phyloP scores from a whole-genome alignment of 208 protist species.

The Leishmania arabica region DNA sequence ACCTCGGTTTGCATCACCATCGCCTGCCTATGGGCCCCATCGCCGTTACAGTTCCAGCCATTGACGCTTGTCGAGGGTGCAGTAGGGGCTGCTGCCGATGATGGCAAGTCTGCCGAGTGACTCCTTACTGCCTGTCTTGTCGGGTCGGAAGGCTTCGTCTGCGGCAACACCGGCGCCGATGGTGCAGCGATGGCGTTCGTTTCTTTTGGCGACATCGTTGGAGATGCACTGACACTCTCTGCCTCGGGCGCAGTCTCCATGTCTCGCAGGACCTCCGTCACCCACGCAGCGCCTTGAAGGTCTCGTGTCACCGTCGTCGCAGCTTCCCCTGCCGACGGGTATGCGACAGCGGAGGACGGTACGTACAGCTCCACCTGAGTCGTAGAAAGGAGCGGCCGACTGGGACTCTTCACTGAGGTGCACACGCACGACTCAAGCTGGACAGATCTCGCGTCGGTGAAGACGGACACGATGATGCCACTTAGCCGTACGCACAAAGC shows the following conservation, averaged over 20 bases:
- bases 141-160: background rate
- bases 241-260: background rate
- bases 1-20: constrained; percentile 26
- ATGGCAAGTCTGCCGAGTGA: background rate
- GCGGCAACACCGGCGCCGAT: background rate
- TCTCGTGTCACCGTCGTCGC: constrained; percentile 15
- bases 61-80: background rate
- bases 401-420: constrained; percentile 22
- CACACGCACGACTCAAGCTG: constrained; percentile 22
- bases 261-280: background rate
- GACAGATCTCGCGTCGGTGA: constrained; percentile 26
- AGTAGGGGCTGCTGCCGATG: background rate
- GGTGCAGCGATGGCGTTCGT: background rate
- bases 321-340: constrained; percentile 10
- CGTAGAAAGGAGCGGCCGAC: constrained; percentile 22
- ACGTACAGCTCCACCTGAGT: constrained; percentile 23
- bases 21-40: background rate
- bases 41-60: background rate
- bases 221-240: background rate
- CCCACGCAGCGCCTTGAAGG: background rate
- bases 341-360: constrained; percentile 15
- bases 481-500: constrained; percentile 24
- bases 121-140: background rate
- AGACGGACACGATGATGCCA: constrained; percentile 18
- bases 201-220: background rate